phyloP scores from a whole-genome alignment of 331 rosid species.

The Cydonia oblonga region DNA sequence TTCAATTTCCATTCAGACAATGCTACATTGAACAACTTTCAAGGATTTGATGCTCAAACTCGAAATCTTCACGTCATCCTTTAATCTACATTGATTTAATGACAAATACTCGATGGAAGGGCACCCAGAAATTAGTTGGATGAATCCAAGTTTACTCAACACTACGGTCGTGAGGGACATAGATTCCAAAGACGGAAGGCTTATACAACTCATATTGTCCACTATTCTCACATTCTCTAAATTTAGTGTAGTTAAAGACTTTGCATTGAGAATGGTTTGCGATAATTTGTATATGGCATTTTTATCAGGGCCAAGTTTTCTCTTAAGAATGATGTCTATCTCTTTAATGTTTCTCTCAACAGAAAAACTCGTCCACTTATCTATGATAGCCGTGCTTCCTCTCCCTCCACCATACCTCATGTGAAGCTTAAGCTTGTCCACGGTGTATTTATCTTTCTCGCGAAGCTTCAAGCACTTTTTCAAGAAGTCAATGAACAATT shows the following conservation, averaged over 20 bases:
- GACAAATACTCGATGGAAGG: constrained; percentile 1
- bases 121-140: not conserved
- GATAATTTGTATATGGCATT: not conserved
- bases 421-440: not conserved
- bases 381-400: not conserved
- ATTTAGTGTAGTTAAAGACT: not conserved
- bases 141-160: not conserved
- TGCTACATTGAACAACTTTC: not conserved
- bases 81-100: not conserved
- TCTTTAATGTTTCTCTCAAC: not conserved
- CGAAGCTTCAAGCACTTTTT: not conserved
- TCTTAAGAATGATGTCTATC: not conserved
- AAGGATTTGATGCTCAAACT: constrained; percentile 7
- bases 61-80: not conserved
- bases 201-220: not conserved
- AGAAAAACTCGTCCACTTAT: not conserved
- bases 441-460: not conserved
- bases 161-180: not conserved
- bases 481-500: not conserved
- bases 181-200: not conserved
- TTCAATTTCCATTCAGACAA: not conserved
- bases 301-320: not conserved
- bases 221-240: not conserved
- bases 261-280: not conserved
- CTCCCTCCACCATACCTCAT: not conserved